Base-by-base conservation (phyloP, 140 eudicot species). In the Oenanthe javanica region DNA sequence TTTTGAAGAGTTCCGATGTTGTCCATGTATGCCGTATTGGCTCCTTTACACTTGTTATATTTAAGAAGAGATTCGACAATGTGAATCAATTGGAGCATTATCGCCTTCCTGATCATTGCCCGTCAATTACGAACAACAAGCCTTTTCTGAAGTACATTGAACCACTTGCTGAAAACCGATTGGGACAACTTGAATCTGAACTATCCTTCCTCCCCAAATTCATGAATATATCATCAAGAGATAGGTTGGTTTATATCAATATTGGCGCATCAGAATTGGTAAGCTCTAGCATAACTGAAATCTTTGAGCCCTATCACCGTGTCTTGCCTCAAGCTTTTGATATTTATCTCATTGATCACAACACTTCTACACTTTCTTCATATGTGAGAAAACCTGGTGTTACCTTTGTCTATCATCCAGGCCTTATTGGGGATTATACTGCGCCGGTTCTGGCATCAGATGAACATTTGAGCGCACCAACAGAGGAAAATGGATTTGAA, bases 321-420 rank as follows among this genome's bases (percentile, higher is more conserved):
- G 84, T 90, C 45, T 80, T 79, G 43, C 87, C 81, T 63, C 81
- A 81, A 9, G 82, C 81, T 61, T 85, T 94, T 69, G 86, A 89
- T 16, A 87, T 85, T 9, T 92, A 82, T 46, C 81, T 94, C 27
- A 86, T 92, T n/a, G 98, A 94, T 84, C 96, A 94, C 47, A 87
- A 89, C 67, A 78, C 89, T 47, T 85, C 91, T 45, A 89, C 89
- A 70, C 84, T 94, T 18, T 83, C 97, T 23, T 84, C 90, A 38
- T 82, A 85, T 78, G 91, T 92, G 12, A 87, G 87, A 70, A 90
- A 84, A 57, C 97, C 95, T 0, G 98, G 96, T 38, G 87, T 87
- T 81, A 92, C 87, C 63, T 94, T 92, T 81, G 87, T 94, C 38
- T 92, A 94, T 77, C 89, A 89, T 78, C 97, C 95, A 1, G 89